A percentile compares a stretch with the other conserved stretches of the same genome.
phyloP scores from a whole-genome alignment of 768 basidiomycete genomes.

The Rossbeevera mucosa region DNA sequence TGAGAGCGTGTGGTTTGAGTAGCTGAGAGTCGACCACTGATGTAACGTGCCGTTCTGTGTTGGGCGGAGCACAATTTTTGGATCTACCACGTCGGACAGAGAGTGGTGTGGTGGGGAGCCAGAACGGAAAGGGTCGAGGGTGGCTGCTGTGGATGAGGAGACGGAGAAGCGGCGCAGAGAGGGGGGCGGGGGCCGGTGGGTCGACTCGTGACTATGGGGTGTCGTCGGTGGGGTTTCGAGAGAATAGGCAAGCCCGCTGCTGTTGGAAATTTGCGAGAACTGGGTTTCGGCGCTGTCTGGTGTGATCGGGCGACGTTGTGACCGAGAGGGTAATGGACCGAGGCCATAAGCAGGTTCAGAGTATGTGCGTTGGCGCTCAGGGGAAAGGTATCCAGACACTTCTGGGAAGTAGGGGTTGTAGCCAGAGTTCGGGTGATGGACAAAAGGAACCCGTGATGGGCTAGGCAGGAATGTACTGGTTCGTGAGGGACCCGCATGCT shows the following conservation, averaged over 20 bases:
- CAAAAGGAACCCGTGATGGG: conserved; percentile 7
- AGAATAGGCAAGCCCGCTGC: conserved; percentile 41
- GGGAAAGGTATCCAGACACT: background rate
- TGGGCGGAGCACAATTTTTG: conserved; percentile 62
- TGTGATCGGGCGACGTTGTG: conserved; percentile 36
- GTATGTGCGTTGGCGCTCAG: conserved; percentile 4
- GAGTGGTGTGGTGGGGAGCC: conserved; percentile 32
- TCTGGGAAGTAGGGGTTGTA: conserved; percentile 14
- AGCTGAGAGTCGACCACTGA: conserved; percentile 79
- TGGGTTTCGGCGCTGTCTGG: conserved; percentile 51
- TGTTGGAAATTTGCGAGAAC: conserved; percentile 42
- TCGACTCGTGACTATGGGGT: conserved; percentile 18
- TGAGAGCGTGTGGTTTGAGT: conserved; percentile 90
- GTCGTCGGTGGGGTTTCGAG: conserved; percentile 44
- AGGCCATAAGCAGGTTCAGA: conserved; percentile 19
- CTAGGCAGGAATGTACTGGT: conserved; percentile 4
- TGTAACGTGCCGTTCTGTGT: conserved; percentile 71
- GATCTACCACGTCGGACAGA: conserved; percentile 35
- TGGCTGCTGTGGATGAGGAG: conserved; percentile 22
- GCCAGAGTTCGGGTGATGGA: conserved; percentile 23
- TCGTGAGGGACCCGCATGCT: conserved; percentile 30
- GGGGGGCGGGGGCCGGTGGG: conserved; percentile 13
- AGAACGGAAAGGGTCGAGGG: conserved; percentile 31
- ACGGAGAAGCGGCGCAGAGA: conserved; percentile 33
- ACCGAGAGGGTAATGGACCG: conserved; percentile 23